Evolutionary conservation across 2,329 filamentous ascomycete genomes (phyloP).

Genomic region (Clonostachys solani): DNA sequence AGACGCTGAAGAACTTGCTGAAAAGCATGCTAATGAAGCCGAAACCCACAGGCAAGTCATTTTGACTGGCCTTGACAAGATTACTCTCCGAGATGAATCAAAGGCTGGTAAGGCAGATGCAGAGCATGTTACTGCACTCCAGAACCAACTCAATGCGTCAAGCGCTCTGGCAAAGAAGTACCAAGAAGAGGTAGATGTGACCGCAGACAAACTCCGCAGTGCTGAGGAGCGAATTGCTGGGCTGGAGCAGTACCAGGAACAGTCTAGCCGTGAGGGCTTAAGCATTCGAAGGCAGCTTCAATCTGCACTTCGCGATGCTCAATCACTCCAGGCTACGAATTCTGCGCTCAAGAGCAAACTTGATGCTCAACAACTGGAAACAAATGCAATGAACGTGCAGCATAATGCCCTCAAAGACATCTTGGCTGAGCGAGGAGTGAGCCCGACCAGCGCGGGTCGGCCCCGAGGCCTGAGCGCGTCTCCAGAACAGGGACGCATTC

Average conservation of each 20-base stretch:
- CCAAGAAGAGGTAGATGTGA: slow-evolving; percentile 80
- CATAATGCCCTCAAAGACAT: slow-evolving; percentile 92
- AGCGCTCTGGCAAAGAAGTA: slow-evolving; percentile 82
- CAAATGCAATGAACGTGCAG: slow-evolving; percentile 90
- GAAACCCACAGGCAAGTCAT: slow-evolving; percentile 80
- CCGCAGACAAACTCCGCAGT: slow-evolving; percentile 82
- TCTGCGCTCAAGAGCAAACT: slow-evolving; percentile 78
- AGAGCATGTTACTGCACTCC: slow-evolving; percentile 69
- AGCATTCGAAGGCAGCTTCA: slow-evolving; percentile 88
- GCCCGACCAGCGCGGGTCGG: slow-evolving; percentile 66
- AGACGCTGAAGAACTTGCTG: slow-evolving; percentile 83
- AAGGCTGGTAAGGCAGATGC: slow-evolving; percentile 44
- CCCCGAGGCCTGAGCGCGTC: slow-evolving; percentile 71
- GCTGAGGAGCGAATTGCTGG: slow-evolving; percentile 97
- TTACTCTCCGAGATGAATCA: slow-evolving; percentile 50
- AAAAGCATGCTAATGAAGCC: slow-evolving; percentile 84
- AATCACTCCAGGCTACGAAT: slow-evolving; percentile 76
- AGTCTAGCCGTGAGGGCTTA: slow-evolving; percentile 89
- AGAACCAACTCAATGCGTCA: slow-evolving; percentile 74
- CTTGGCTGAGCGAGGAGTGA: slow-evolving; percentile 82
- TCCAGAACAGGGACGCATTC: slow-evolving; percentile 73
- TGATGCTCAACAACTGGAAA: slow-evolving; percentile 82
- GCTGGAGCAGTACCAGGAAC: slow-evolving; percentile 94
- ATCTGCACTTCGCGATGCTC: slow-evolving; percentile 74
- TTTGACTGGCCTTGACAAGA: slow-evolving; percentile 75